Evolutionary conservation across 768 basidiomycete genomes (phyloP).

Genomic region (Symmetrospora coprosmae): DNA sequence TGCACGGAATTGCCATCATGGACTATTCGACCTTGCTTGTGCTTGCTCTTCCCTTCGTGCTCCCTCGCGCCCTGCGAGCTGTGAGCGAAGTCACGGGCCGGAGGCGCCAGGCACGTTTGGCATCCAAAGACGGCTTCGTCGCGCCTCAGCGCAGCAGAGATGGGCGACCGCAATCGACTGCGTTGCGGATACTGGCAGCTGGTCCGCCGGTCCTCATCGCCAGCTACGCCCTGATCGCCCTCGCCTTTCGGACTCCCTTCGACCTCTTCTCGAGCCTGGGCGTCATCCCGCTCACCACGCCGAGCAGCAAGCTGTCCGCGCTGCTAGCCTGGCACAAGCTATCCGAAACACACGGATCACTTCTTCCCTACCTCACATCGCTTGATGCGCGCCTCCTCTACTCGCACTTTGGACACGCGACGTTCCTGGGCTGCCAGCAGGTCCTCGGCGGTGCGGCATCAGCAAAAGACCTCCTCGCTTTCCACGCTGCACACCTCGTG

Average conservation of each 20-base stretch:
- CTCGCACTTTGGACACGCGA: constrained; percentile 3
- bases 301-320: neutral
- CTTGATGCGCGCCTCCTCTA: constrained; percentile 3
- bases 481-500: neutral
- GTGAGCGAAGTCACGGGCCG: no score
- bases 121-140: no score
- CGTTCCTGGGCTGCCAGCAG: constrained; percentile 1
- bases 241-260: neutral
- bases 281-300: neutral
- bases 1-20: no score
- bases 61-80: no score
- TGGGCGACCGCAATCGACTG: no score
- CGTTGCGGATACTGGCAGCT: no score
- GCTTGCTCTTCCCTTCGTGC: no score
- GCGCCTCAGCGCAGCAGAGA: no score
- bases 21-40: no score
- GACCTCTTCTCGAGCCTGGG: constrained; percentile 12
- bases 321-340: neutral
- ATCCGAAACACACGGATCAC: neutral
- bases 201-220: neutral
- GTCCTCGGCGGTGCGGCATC: neutral
- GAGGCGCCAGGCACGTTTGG: no score
- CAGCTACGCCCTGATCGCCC: neutral
- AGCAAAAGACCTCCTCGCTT: neutral
- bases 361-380: neutral